Conservation (phyloP, 305 asterid genomes). For the Fraxinus floribunda region DNA sequence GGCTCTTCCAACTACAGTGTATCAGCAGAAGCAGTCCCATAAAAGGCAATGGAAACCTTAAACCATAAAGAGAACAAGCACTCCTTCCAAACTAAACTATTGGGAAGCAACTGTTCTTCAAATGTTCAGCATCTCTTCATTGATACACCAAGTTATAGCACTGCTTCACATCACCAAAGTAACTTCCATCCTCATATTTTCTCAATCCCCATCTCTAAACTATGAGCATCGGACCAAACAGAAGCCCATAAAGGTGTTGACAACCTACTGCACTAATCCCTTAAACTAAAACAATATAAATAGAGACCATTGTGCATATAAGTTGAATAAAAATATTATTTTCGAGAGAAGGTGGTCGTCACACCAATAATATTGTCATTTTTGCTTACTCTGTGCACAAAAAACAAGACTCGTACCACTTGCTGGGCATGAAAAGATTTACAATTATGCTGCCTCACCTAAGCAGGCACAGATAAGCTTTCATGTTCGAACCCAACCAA, state of each 20-base stretch:
- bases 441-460: conserved; percentile 19
- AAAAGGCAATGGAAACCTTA: conserved; percentile 4
- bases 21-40: not conserved
- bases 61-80: conserved; percentile 4
- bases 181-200: not conserved
- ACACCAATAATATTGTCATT: not conserved
- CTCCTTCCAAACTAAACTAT: not conserved
- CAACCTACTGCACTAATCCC: not conserved
- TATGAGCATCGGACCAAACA: not conserved
- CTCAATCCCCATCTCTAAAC: not conserved
- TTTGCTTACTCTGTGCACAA: not conserved
- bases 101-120: not conserved
- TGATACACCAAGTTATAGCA: not conserved
- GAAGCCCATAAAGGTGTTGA: not conserved
- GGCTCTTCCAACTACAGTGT: not conserved
- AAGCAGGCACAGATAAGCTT: conserved; percentile 12
- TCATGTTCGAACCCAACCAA: conserved; percentile 1
- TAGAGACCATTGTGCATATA: not conserved
- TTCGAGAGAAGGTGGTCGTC: not conserved
- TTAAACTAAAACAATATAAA: not conserved
- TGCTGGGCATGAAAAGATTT: not conserved
- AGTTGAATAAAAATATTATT: not conserved
- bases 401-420: not conserved
- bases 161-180: not conserved
- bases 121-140: not conserved